Base-by-base conservation (phyloP, 176 grass and related monocot species). In the Musa itinerans region DNA sequence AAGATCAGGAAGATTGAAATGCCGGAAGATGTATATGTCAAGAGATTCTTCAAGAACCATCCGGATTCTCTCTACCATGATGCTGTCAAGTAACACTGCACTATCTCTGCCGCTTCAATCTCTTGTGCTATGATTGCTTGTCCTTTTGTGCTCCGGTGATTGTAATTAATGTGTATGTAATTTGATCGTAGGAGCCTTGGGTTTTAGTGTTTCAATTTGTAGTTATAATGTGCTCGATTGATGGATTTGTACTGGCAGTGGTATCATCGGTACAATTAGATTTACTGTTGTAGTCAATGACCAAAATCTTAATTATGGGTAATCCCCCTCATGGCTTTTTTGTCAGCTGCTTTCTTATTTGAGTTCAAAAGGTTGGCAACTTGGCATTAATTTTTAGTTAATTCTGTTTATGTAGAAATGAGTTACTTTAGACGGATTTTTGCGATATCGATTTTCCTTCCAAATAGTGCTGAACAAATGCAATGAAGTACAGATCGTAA, bases 31-130 rank as follows among this genome's bases (percentile, higher is more conserved):
- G 74, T 81, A 26, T 96, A 90, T 20, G 81, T 96, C 19, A 88
- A 68, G 76, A 82, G 68, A 52, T 92, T 96, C 82, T 87, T 82
- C 83, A 81, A 78, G 74, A 86, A 75, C 50, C 80, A 96, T 61
- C 87, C 89, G 0, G 81, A 87, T 92, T 92, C 87, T 14, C 82
- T 90, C 48, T 88, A 92, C 74, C 89, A 90, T 63, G 93, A 92
- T 62, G 81, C 84, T 4, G 65, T 96, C 83, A 88, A 86, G 93
- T 96, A 92, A 78, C 24, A 50, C 19, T 22, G 54, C 53, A 11
- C 1, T n/a, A 3, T 16, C 49, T 68, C 55, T 53, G 16, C 25
- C n/a, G 64, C 22, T 78, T 10, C 19, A 14, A 22, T 21, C 52
- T 74, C 51, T 23, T 6, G 54, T 34, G 15, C 26, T 50, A 52